Base-by-base conservation (phyloP, 2,329 filamentous ascomycete genomes). In the Fusarium algeriense region DNA sequence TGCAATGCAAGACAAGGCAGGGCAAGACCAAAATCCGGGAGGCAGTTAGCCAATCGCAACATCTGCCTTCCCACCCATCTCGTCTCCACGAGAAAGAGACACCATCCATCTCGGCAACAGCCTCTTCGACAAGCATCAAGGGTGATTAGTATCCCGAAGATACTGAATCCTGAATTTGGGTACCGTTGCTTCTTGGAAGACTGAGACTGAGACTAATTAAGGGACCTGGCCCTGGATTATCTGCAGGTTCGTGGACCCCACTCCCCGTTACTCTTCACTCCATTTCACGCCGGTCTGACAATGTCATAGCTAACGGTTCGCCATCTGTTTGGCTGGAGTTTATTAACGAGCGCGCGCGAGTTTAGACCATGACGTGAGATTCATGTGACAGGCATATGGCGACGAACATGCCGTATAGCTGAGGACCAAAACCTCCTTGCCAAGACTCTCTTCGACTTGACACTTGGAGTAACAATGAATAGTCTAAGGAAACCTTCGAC, bases 21-120 rank as follows among this genome's bases (percentile, higher is more conserved):
- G 37, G n/a, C 28, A 44, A 11, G n/a, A 44, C 6, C 5, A 44
- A 26, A 30, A 26, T 37, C 52, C 44, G 37, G 28, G 19, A 44
- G 38, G 37, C n/a, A 38, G 30, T 32, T 38, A 45, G 44, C 69
- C 72, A 73, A 74, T 74, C 56, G 67, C 46, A 43, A 57, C 50
- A 40, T 43, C 60, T 69, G 56, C 43, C 28, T 58, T 61, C 50
- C 57, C 62, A 66, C 59, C 55, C 54, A 53, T 54, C 60, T 46
- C 41, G 43, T 54, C 63, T 40, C 45, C 67, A 54, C 37, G 52
- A 43, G 30, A 63, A 30, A 23, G 35, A 40, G 28, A 48, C 28
- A 59, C 45, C n/a, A 70, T 50, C 60, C 30, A 66, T 32, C 53
- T 41, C 57, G 14, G 56, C 67, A 60, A 49, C 46, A 38, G 64